Percentiles rank a stretch among this genome's conserved stretches.
Evolutionary conservation across 2,329 filamentous ascomycete genomes (phyloP).

Genomic region (Trichoderma polysporum): DNA sequence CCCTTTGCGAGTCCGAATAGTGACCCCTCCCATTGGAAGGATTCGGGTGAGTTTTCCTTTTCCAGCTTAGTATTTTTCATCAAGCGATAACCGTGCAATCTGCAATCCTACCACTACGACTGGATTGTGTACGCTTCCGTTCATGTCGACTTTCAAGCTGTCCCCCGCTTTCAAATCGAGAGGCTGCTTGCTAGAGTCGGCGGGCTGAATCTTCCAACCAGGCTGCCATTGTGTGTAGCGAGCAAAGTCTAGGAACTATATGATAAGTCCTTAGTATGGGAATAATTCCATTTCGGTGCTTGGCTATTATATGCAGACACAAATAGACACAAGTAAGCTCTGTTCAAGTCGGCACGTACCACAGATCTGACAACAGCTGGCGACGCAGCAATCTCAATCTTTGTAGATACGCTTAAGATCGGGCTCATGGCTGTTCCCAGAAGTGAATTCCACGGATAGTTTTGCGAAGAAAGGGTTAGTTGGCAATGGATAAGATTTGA

Average conservation of each 20-base stretch:
- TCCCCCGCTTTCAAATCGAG: constrained; percentile 6
- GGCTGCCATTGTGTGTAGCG: constrained; percentile 14
- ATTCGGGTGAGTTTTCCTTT: constrained; percentile 7
- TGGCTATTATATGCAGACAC: neutral
- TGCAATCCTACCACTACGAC: neutral
- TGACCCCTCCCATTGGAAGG: constrained; percentile 13
- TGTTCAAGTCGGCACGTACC: neutral
- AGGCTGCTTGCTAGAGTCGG: neutral
- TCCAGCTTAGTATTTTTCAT: neutral
- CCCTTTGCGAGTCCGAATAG: constrained; percentile 12
- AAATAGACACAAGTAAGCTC: neutral
- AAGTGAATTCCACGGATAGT: neutral
- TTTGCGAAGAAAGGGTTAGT: neutral
- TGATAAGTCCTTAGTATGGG: neutral
- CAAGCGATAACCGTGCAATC: neutral
- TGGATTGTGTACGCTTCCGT: neutral
- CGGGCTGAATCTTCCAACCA: constrained; percentile 7
- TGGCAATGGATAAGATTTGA: neutral
- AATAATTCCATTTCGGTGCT: neutral
- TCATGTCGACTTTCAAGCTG: constrained; percentile 8
- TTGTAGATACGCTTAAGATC: constrained; percentile 8
- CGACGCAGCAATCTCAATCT: constrained; percentile 16
- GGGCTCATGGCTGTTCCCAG: neutral
- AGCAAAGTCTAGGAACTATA: constrained; percentile 11
- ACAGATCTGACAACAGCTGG: constrained; percentile 9